Base-by-base conservation (phyloP, 352 stramenopile species). In the Phytophthora chlamydospora region DNA sequence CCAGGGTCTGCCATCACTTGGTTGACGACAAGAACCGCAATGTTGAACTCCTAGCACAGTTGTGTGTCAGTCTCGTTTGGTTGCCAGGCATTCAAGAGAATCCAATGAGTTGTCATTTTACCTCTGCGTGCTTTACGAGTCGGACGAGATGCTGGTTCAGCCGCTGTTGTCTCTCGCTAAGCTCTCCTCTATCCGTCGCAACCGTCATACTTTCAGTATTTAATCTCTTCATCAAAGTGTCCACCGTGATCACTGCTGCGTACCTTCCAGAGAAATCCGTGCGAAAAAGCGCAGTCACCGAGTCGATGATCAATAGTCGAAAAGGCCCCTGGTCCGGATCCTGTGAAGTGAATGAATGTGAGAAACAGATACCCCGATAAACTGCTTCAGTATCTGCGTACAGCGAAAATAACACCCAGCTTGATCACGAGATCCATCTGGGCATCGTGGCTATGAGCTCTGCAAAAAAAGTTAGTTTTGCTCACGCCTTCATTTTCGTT, bases 21-120 rank as follows among this genome's bases (percentile, higher is more conserved):
- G 54, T 98, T 98, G 14, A 97, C 85, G 34, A 98, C 66, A 16
- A 98, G 66, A 38, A 98, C 91, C 1, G 95, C 95, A 31, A 98
- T 85, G 63, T 98, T 98, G 69, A 98, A 97, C 63, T 98, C 94
- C 80, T 98, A 69, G 24, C 53, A 12, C 14, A 13, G 34, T 35
- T 42, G 41, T 62, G 5, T 38, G 11, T 58, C 11, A 54, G 46
- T 21, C 13, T 47, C 1, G 34, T 29, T 29, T 29, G 24, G 24
- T 29, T 29, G 24, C 24, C 24, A 29, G 24, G 24, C 24, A 29
- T 24, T 24, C 21, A 24, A 24, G 21, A 24, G 21, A 24, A 24
- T 24, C 21, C 21, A 24, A 29, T 29, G 24, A 29, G 24, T 6
- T 29, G 46, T 36, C 11, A 12, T 10, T 38, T 38, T 59, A 89